Base-by-base conservation (phyloP, 768 basidiomycete genomes). In the Multifurca ochricompacta region DNA sequence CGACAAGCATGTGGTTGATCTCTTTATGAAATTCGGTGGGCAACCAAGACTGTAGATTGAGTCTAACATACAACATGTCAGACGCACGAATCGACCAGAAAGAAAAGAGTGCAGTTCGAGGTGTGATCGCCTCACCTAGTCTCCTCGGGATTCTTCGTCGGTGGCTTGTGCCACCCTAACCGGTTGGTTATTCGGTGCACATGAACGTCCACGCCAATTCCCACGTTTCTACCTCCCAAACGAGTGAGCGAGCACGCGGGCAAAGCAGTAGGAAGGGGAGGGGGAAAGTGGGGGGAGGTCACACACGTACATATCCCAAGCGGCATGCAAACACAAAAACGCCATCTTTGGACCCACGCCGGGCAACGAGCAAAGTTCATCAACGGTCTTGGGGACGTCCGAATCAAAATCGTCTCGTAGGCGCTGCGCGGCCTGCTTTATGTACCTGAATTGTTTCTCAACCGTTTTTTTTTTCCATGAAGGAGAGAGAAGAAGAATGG, bases 341-440 rank as follows among this genome's bases (percentile, higher is more conserved):
- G 91, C 91, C 92, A 98, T 96, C 68, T 99, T 98, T 0, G 93
- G 95, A 0, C 95, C 95, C 0, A 97, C 93, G 0, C 95, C 95
- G 2, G 83, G 83, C 11, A 98, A 70, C 4, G 86, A 85, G 61
- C 91, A 90, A 8, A 99, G 73, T 36, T 89, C 90, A 34, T 92
- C 92, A 3, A 86, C 81, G 0, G 91, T 93, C 65, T 86, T 82
- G 0, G 95, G 95, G 0, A 98, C 84, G 56, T 97, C 93, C 2
- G 84, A 84, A 41, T 77, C 76, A 55, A 90, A 91, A 0, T 84
- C 76, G 53, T 90, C 84, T 16, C 75, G 72, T 9, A 96, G 73
- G 40, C 73, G 75, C 54, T 78, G 71, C 0, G 92, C 87, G 0
- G 91, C 77, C 63, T 82, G 77, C 63, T 85, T 85, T 58, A 92